Evolutionary conservation across 345 rosid genomes (phyloP), one percentile per base, ranked within the genome.

Genomic region (Raphanus raphanistrum): DNA sequence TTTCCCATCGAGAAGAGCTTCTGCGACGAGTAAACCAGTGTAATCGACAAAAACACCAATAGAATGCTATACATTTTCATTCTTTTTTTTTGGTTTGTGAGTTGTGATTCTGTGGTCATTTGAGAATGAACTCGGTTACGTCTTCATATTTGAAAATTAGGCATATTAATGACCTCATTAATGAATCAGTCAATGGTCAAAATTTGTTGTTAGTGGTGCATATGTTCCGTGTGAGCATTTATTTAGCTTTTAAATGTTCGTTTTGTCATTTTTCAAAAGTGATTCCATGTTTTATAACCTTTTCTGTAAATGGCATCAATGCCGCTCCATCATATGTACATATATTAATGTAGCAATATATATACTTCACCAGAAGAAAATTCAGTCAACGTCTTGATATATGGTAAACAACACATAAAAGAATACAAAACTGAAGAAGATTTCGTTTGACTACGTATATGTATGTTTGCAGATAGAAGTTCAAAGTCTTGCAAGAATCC

Each of bases 171-270:
- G 10, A 31, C 41, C 32, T 38, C 41, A n/a, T 58, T 33, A 57
- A 72, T 58, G 5, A 32, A 43, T 58, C 2, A 78, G 81, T 72
- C 81, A 77, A 77, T 4, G 64, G 76, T 77, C 75, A 76, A 63
- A 32, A 32, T 32, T 32, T 5, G 35, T 32, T 7, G n/a, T n/a
- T n/a, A n/a, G n/a, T n/a, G 35, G 3, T n/a, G 55, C 61, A 21
- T 26, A 25, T 27, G 4, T 21, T 66, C 3, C 35, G 12, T 66
- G 43, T 38, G 10, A 28, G 2, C 9, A 66, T 55, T 38, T 36
- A 43, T 55, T 5, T 63, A 15, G 38, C 45, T 17, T 17, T 55
- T 55, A 21, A 57, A 8, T 21, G 61, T 10, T 1, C 29, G 6
- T 57, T 21, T 57, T 57, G 29, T 57, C 61, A 57, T 26, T 57